Conservation (phyloP, 345 rosid genomes). For the Heritiera fomes region DNA sequence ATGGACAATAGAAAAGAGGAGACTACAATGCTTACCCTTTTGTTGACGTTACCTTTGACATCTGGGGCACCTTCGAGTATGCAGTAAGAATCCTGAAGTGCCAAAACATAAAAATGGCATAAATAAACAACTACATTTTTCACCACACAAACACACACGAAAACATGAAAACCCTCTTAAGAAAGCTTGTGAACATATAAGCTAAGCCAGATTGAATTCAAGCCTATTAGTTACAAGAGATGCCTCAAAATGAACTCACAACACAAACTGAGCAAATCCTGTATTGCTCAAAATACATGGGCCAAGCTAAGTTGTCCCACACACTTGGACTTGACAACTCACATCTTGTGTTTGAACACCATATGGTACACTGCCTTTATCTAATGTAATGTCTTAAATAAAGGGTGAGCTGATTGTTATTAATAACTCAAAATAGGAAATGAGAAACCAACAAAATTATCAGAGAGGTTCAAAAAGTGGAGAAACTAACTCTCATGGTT, state of each 20-base stretch:
- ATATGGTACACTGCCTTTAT: background rate
- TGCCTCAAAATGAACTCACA: background rate
- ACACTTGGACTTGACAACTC: background rate
- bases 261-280: background rate
- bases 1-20: background rate
- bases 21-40: slow-evolving; percentile 50
- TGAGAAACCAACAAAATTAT: background rate
- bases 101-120: background rate
- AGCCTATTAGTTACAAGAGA: background rate
- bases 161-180: background rate
- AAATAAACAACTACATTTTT: background rate
- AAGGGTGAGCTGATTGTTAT: background rate
- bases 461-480: background rate
- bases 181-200: background rate
- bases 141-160: background rate
- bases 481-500: background rate
- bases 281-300: background rate
- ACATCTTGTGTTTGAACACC: background rate
- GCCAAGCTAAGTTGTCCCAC: background rate
- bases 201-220: background rate
- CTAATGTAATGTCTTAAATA: background rate
- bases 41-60: slow-evolving; percentile 58
- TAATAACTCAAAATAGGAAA: background rate
- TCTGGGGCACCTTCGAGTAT: slow-evolving; percentile 81
- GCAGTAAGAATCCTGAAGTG: slow-evolving; percentile 76